These are phyloP conservation scores for Geotrichum siamense DNA, from an alignment of 1,139 yeast genomes.

Conservation along the genomic window DNA sequence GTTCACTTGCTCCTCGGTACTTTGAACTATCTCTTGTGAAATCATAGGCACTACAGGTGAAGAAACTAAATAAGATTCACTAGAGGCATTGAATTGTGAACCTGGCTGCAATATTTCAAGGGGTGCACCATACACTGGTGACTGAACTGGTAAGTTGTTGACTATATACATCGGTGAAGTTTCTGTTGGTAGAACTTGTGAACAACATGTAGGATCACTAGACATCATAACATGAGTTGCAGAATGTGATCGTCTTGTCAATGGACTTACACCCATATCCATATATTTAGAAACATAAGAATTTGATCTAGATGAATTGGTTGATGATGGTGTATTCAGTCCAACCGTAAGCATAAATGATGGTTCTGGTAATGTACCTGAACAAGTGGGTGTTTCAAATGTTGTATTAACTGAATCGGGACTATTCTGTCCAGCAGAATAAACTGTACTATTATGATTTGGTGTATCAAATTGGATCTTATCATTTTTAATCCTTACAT, in stretches of 20 bases:
- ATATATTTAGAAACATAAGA: neutral
- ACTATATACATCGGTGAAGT: neutral
- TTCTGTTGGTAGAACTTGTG: too few relatives aligned
- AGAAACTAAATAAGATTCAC: neutral
- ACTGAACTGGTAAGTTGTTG: too few relatives aligned
- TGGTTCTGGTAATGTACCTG: neutral
- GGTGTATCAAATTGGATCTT: neutral
- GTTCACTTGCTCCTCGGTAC: neutral
- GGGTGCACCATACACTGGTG: constrained; percentile 1
- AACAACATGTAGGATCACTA: too few relatives aligned
- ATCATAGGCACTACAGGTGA: neutral
- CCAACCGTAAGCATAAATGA: neutral
- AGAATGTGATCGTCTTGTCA: constrained; percentile 1
- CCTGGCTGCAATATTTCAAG: neutral
- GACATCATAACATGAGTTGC: neutral
- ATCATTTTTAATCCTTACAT: too few relatives aligned
- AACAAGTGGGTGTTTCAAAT: neutral
- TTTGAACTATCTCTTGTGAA: neutral
- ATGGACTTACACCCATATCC: neutral
- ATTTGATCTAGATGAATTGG: neutral
- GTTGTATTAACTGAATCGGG: neutral
- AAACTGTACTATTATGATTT: neutral
- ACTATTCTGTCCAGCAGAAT: neutral
- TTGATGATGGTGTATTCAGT: neutral
- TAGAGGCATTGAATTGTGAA: neutral